Base-by-base conservation (phyloP, 2,329 filamentous ascomycete genomes). In the Sporothrix luriei region DNA sequence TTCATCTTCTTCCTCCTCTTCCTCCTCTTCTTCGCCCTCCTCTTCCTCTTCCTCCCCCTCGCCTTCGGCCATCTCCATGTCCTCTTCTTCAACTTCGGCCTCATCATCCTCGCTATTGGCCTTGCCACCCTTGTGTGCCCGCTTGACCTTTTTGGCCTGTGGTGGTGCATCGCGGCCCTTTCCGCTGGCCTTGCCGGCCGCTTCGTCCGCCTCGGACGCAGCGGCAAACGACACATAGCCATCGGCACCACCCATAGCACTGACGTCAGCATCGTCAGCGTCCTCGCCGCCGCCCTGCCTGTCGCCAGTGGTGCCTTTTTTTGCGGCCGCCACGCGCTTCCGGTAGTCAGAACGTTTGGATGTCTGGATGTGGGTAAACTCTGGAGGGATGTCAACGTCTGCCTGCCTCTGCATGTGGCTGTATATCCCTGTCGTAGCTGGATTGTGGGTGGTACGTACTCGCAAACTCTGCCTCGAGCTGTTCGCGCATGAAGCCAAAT, bases 341-440 rank as follows among this genome's bases (percentile, higher is more conserved):
- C 90, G 86, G 79, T 92, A 91, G 19, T 85, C 87, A 74, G 89
- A 92, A 67, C 90, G 88, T 80, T 93, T 93, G 69, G 90, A 88
- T 24, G 89, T 87, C 77, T 92, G 90, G 70, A 89, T 86, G 73
- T 89, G 85, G 76, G 88, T 91, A 83, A 91, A 93, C 77, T 91
- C 89, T 90, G 74, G 21, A 13, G 2, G 9, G 68, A 21, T 13
- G 43, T 66, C 10, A 66, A 43, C n/a, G n/a, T n/a, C n/a, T 7
- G 21, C 61, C 2, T 43, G 11, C 38, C 26, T 54, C 19, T 16
- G 57, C 40, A 26, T 1, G 13, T 19, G 13, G 16, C 29, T 14
- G 40, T 29, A 57, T 9, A 49, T 13, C 2, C n/a, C 5, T 26
- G 1, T 52, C 9, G 13, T 38, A 26, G 7, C 21, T 4, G n/a